Evolutionary conservation across 345 rosid species (phyloP).

Genomic region (Pistacia atlantica): DNA sequence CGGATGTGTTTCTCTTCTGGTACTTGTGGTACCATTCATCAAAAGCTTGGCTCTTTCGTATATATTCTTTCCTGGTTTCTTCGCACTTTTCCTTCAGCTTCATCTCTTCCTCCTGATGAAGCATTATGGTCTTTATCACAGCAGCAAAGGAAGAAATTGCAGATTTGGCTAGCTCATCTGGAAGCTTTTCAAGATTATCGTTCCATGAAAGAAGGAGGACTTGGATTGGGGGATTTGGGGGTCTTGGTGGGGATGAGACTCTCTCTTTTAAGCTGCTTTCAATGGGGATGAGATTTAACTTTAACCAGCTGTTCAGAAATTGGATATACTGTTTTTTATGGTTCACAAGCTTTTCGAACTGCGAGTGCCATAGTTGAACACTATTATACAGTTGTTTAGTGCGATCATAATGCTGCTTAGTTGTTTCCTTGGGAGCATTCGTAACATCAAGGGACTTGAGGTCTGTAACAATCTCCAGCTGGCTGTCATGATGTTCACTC

Average conservation of each 20-base stretch:
- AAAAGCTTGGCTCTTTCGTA: conserved; percentile 73
- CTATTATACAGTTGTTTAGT: conserved; percentile 65
- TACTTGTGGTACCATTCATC: conserved; percentile 90
- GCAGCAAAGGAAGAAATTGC: conserved; percentile 79
- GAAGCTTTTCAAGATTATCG: conserved; percentile 71
- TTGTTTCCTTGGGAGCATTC: conserved; percentile 68
- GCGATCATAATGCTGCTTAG: conserved; percentile 70
- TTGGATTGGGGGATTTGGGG: conserved; percentile 75
- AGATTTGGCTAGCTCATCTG: conserved; percentile 84
- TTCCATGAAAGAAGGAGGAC: conserved; percentile 73
- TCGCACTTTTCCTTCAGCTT: conserved; percentile 81
- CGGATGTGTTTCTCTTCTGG: conserved; percentile 50
- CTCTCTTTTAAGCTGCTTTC: conserved; percentile 72
- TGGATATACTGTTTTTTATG: conserved; percentile 81
- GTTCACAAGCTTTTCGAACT: conserved; percentile 67
- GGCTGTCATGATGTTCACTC: conserved; percentile 69
- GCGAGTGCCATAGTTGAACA: conserved; percentile 70
- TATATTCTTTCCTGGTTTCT: conserved; percentile 70
- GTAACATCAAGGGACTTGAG: conserved; percentile 66
- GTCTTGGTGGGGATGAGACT: conserved; percentile 75
- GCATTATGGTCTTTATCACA: conserved; percentile 61
- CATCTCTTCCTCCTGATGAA: conserved; percentile 86
- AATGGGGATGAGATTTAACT: conserved; percentile 73
- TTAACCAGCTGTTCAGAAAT: conserved; percentile 66
- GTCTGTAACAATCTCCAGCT: conserved; percentile 61